These are phyloP conservation scores for Fusarium agapanthi DNA, from an alignment of 2,329 filamentous ascomycete genomes.

Conservation along the genomic window DNA sequence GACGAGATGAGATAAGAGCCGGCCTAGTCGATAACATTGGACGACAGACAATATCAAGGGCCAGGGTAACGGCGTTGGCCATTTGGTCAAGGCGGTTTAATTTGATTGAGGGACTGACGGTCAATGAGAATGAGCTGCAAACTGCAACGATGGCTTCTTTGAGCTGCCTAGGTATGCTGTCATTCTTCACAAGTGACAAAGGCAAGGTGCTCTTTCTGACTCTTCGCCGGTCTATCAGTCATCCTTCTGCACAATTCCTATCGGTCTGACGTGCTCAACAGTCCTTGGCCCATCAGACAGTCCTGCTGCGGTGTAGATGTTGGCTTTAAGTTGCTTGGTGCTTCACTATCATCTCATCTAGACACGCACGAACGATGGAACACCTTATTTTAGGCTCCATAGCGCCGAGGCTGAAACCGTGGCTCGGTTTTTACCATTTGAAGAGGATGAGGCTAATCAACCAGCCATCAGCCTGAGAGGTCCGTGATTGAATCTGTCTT, in stretches of 20 bases:
- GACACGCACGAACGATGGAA: slow-evolving; percentile 24
- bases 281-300: slow-evolving; percentile 30
- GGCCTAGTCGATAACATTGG: slow-evolving; percentile 7
- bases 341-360: slow-evolving; percentile 11
- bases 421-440: slow-evolving; percentile 38
- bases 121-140: not conserved
- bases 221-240: slow-evolving; percentile 5
- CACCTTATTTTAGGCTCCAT: slow-evolving; percentile 27
- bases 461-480: slow-evolving; percentile 3
- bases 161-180: not conserved
- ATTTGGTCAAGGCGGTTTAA: slow-evolving; percentile 21
- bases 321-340: slow-evolving; percentile 9
- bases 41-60: slow-evolving; percentile 23
- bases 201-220: not conserved
- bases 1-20: slow-evolving; percentile 37
- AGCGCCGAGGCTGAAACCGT: slow-evolving; percentile 40
- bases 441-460: slow-evolving; percentile 30
- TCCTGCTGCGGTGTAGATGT: slow-evolving; percentile 18
- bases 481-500: slow-evolving; percentile 4
- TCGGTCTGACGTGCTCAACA: slow-evolving; percentile 35
- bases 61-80: slow-evolving; percentile 29
- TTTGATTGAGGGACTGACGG: slow-evolving; percentile 32
- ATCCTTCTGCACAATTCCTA: slow-evolving; percentile 3
- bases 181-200: slow-evolving; percentile 15
- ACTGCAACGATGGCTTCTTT: slow-evolving; percentile 2